These are phyloP conservation scores for Candida glucosophila DNA, from an alignment of 1,139 yeast species.

Conservation along the genomic window DNA sequence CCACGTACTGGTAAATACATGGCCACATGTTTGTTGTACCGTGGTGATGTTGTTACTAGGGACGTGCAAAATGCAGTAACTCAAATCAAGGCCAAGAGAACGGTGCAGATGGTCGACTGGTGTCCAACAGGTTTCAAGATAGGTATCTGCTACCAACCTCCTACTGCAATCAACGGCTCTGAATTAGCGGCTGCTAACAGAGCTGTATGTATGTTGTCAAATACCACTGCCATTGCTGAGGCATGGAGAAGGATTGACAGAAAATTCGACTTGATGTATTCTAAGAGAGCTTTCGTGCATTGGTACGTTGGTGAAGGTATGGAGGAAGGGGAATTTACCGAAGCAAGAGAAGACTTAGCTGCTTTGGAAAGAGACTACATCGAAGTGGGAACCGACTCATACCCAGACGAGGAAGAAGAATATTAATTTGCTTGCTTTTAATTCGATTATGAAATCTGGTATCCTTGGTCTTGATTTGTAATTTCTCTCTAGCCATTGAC, in stretches of 20 bases:
- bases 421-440: slow-evolving; percentile 26
- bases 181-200: slow-evolving; percentile 89
- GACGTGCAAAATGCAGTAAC: slow-evolving; percentile 96
- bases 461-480: no score
- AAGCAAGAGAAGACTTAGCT: slow-evolving; percentile 67
- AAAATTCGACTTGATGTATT: slow-evolving; percentile 96
- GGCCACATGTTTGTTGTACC: slow-evolving; percentile 95
- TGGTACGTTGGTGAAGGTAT: slow-evolving; percentile 89
- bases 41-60: slow-evolving; percentile 97
- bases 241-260: slow-evolving; percentile 97
- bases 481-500: background rate
- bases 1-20: slow-evolving; percentile 94
- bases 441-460: no score
- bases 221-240: slow-evolving; percentile 96
- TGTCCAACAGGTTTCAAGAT: slow-evolving; percentile 99
- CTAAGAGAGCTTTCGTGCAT: slow-evolving; percentile 98
- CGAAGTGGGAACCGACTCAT: slow-evolving; percentile 91
- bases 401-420: slow-evolving; percentile 72
- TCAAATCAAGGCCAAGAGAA: slow-evolving; percentile 83
- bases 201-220: slow-evolving; percentile 96
- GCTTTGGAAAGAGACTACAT: slow-evolving; percentile 96
- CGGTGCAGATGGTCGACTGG: slow-evolving; percentile 98
- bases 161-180: slow-evolving; percentile 81
- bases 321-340: slow-evolving; percentile 48
- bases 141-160: slow-evolving; percentile 97